phyloP scores from a whole-genome alignment of 768 basidiomycete genomes.

The Tricholoma terreum region DNA sequence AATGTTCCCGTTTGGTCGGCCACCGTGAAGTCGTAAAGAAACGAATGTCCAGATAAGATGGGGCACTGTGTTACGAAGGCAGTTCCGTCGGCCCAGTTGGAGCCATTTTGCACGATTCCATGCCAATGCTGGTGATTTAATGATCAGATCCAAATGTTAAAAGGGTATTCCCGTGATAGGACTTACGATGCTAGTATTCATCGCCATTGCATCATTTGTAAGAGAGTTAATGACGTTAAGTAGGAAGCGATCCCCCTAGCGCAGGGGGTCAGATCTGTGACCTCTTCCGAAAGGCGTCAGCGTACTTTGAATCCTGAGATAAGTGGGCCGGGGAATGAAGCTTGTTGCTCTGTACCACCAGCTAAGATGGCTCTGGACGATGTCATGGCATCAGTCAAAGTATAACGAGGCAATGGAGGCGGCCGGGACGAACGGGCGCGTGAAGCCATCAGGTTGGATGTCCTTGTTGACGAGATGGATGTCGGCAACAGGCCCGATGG shows the following conservation, averaged over 20 bases:
- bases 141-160: background rate
- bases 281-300: background rate
- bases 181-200: slow-evolving; percentile 16
- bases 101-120: slow-evolving; percentile 34
- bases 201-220: slow-evolving; percentile 24
- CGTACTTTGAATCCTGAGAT: background rate
- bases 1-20: slow-evolving; percentile 15
- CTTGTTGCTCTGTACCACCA: background rate
- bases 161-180: background rate
- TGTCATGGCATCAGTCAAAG: background rate
- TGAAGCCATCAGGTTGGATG: slow-evolving; percentile 49
- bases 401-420: background rate
- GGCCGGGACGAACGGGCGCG: slow-evolving; percentile 31
- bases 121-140: slow-evolving; percentile 37
- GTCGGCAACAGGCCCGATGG: slow-evolving; percentile 10
- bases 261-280: background rate
- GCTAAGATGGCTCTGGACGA: background rate
- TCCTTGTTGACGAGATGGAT: slow-evolving; percentile 38
- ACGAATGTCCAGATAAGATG: slow-evolving; percentile 29
- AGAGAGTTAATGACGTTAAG: background rate
- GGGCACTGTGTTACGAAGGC: slow-evolving; percentile 38
- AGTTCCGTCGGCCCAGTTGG: slow-evolving; percentile 39
- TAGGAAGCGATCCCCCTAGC: background rate
- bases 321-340: background rate
- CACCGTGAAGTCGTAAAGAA: slow-evolving; percentile 31